phyloP scores from a whole-genome alignment of 352 stramenopile genomes.

The Pythium monospermum region DNA sequence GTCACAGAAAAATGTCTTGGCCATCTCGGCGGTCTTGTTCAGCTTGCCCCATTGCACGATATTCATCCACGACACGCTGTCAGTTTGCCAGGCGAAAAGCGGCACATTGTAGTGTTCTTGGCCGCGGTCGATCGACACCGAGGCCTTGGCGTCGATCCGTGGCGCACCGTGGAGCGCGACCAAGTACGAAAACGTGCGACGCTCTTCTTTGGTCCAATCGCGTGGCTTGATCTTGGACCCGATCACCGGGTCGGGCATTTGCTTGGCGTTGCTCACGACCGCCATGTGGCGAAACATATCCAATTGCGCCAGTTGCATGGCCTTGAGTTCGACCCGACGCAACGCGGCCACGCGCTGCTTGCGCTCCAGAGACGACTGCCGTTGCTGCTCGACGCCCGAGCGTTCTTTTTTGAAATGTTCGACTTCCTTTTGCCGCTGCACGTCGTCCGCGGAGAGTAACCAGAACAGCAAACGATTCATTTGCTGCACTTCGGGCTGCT shows the following conservation, averaged over 20 bases:
- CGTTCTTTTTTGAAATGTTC: slow-evolving; percentile 79
- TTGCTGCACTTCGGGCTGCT: slow-evolving; percentile 84
- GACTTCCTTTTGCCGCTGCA: slow-evolving; percentile 76
- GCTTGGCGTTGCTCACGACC: slow-evolving; percentile 55
- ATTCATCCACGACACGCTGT: slow-evolving; percentile 81
- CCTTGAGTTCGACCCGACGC: slow-evolving; percentile 77
- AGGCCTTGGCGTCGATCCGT: slow-evolving; percentile 61
- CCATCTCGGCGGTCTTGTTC: slow-evolving; percentile 70
- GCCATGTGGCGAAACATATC: slow-evolving; percentile 72
- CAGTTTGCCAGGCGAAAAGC: slow-evolving; percentile 66
- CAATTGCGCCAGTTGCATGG: slow-evolving; percentile 77
- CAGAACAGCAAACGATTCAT: slow-evolving; percentile 87
- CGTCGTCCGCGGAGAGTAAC: slow-evolving; percentile 81
- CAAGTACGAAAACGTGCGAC: slow-evolving; percentile 73
- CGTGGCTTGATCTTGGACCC: slow-evolving; percentile 66
- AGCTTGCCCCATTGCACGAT: slow-evolving; percentile 77
- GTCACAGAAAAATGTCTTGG: slow-evolving; percentile 60
- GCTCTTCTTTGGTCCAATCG: slow-evolving; percentile 87
- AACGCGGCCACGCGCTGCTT: slow-evolving; percentile 52
- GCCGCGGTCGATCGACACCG: slow-evolving; percentile 10
- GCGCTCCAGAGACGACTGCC: slow-evolving; percentile 66
- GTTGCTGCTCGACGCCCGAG: slow-evolving; percentile 57
- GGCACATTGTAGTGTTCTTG: slow-evolving; percentile 24
- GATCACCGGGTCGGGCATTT: slow-evolving; percentile 50
- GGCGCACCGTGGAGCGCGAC: slow-evolving; percentile 69